These are phyloP conservation scores for Russula vinacea DNA, from an alignment of 768 basidiomycete genomes.

Conservation along the genomic window DNA sequence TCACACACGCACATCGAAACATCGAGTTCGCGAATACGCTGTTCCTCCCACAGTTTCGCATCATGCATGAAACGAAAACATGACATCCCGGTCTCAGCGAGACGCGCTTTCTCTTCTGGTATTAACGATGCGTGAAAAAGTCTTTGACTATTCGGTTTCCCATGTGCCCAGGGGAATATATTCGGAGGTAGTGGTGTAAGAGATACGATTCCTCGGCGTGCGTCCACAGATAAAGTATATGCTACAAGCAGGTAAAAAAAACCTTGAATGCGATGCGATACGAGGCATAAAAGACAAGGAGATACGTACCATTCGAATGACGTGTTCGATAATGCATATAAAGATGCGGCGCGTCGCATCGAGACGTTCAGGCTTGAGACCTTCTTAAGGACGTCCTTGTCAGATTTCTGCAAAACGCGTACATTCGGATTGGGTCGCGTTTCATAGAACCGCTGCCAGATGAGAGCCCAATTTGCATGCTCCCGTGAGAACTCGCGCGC, in stretches of 20 bases:
- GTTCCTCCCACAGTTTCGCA: slow-evolving; percentile 25
- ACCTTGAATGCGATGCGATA: background rate
- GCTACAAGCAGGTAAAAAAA: slow-evolving; percentile 11
- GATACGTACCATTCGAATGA: slow-evolving; percentile 10
- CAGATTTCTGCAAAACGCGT: slow-evolving; percentile 23
- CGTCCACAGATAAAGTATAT: slow-evolving; percentile 26
- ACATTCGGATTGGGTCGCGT: slow-evolving; percentile 13
- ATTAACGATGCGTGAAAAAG: slow-evolving; percentile 15
- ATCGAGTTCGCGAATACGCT: slow-evolving; percentile 6
- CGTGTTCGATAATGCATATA: slow-evolving; percentile 17
- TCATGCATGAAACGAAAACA: slow-evolving; percentile 24
- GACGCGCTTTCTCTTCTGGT: slow-evolving; percentile 21
- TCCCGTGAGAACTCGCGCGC: slow-evolving; percentile 20
- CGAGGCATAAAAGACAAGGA: background rate
- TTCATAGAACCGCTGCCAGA: slow-evolving; percentile 25
- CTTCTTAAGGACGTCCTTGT: slow-evolving; percentile 20
- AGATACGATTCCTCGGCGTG: slow-evolving; percentile 22
- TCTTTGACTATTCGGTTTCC: slow-evolving; percentile 13
- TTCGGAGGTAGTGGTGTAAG: slow-evolving; percentile 23
- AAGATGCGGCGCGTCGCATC: slow-evolving; percentile 19
- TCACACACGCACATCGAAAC: slow-evolving; percentile 4
- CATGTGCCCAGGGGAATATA: slow-evolving; percentile 27
- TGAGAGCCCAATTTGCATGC: slow-evolving; percentile 25
- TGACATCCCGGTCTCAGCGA: slow-evolving; percentile 15
- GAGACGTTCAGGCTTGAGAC: slow-evolving; percentile 23